A percentile compares a stretch with the other conserved stretches of the same genome.
Evolutionary conservation across 2,329 filamentous ascomycete species (phyloP).

Genomic region (Penicillium palitans): DNA sequence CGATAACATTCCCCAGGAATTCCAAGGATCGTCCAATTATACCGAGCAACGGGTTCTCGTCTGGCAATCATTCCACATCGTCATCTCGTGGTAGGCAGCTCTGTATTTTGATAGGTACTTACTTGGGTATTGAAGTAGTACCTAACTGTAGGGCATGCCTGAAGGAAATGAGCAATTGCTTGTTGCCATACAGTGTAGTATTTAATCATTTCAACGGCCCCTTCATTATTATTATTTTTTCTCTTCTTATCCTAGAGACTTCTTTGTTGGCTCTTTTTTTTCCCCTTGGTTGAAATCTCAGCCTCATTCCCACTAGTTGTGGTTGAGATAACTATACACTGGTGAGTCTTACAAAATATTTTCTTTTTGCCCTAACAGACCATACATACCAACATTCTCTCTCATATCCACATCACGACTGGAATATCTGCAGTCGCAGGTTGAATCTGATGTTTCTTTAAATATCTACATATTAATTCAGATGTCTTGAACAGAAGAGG

Average conservation of each 20-base stretch:
- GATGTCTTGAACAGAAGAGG: not conserved
- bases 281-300: slow-evolving; percentile 7
- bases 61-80: slow-evolving; percentile 25
- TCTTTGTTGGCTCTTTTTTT: slow-evolving; percentile 5
- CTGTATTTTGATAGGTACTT: slow-evolving; percentile 20
- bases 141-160: slow-evolving; percentile 12
- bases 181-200: not conserved
- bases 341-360: not conserved
- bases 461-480: not conserved
- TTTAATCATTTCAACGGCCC: slow-evolving; percentile 12
- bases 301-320: slow-evolving; percentile 16
- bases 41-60: slow-evolving; percentile 15
- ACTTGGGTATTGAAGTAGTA: slow-evolving; percentile 13
- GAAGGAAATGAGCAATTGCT: slow-evolving; percentile 10
- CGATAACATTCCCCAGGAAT: slow-evolving; percentile 30
- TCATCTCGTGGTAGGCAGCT: slow-evolving; percentile 20
- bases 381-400: not conserved
- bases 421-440: not conserved
- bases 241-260: not conserved
- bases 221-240: not conserved
- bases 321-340: not conserved
- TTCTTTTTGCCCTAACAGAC: not conserved
- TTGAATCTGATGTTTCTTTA: not conserved
- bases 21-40: slow-evolving; percentile 25
- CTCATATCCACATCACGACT: not conserved